phyloP scores from a whole-genome alignment of 805 yeast species.

The Candida arabinofermentans region DNA sequence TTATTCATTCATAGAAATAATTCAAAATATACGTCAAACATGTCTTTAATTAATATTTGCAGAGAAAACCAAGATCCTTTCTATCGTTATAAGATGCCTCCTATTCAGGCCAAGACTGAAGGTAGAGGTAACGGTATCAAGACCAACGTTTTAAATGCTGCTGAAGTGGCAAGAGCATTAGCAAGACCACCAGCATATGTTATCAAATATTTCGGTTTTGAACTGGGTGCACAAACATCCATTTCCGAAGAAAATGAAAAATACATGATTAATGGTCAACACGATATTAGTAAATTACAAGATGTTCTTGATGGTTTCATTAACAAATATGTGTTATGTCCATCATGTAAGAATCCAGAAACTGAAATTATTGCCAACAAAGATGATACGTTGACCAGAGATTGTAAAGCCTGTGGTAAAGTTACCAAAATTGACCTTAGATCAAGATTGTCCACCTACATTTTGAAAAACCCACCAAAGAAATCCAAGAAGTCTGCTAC shows the following conservation, averaged over 20 bases:
- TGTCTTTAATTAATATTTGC: conserved; percentile 90
- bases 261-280: conserved; percentile 91
- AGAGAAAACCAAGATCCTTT: conserved; percentile 98
- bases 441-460: conserved; percentile 82
- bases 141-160: conserved; percentile 84
- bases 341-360: conserved; percentile 94
- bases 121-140: conserved; percentile 99
- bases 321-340: conserved; percentile 88
- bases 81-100: conserved; percentile 99
- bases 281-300: conserved; percentile 85
- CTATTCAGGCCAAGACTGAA: conserved; percentile 93
- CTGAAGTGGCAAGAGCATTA: conserved; percentile 92
- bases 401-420: conserved; percentile 98
- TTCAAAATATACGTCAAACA: conserved; percentile 24
- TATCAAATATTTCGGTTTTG: conserved; percentile 92
- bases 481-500: conserved; percentile 80
- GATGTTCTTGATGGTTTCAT: conserved; percentile 94
- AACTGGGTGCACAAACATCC: conserved; percentile 93
- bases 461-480: conserved; percentile 84
- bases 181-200: conserved; percentile 91
- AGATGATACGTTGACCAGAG: conserved; percentile 73
- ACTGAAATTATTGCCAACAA: conserved; percentile 83
- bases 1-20: no score
- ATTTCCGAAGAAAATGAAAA: conserved; percentile 78
- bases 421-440: conserved; percentile 79